Conservation (phyloP, 805 yeast species). For the Starmera caribaea region DNA sequence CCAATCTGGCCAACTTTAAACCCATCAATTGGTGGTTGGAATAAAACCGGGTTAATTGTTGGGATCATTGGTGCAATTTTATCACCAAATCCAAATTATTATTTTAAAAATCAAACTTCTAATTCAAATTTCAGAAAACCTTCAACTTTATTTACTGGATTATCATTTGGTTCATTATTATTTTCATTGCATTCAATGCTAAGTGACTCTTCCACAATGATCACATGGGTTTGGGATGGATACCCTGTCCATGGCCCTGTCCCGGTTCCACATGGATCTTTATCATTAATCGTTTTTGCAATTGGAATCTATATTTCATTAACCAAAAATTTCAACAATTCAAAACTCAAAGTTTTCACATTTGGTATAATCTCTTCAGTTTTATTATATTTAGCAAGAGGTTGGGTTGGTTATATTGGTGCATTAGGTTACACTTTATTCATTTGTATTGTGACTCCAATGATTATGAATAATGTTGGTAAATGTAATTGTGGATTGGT, state of each 20-base stretch:
- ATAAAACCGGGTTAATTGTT: conserved; percentile 52
- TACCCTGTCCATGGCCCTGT: conserved; percentile 80
- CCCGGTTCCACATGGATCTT: conserved; percentile 71
- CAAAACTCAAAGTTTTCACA: conserved; percentile 27
- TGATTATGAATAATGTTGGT: conserved; percentile 47
- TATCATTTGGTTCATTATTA: conserved; percentile 70
- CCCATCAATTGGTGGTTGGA: conserved; percentile 76
- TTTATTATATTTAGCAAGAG: conserved; percentile 39
- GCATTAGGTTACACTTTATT: conserved; percentile 60
- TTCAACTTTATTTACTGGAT: conserved; percentile 39
- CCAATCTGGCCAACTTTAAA: conserved; percentile 97
- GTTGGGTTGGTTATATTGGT: conserved; percentile 72
- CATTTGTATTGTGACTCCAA: conserved; percentile 54
- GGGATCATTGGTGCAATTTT: conserved; percentile 59
- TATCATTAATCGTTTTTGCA: conserved; percentile 50
- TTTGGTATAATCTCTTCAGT: conserved; percentile 32
- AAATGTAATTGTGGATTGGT: conserved; percentile 46
- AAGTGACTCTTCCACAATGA: conserved; percentile 76
- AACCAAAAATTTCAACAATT: conserved; percentile 10
- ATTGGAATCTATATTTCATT: conserved; percentile 45
- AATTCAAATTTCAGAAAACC: background rate
- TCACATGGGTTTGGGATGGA: conserved; percentile 97
- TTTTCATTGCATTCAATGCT: conserved; percentile 67
- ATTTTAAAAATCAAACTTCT: conserved; percentile 3
- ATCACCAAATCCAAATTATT: conserved; percentile 30